A percentile compares a stretch with the other conserved stretches of the same genome.
Evolutionary conservation across 129 eudicot genomes (phyloP).

Genomic region (Artemisia argyi): DNA sequence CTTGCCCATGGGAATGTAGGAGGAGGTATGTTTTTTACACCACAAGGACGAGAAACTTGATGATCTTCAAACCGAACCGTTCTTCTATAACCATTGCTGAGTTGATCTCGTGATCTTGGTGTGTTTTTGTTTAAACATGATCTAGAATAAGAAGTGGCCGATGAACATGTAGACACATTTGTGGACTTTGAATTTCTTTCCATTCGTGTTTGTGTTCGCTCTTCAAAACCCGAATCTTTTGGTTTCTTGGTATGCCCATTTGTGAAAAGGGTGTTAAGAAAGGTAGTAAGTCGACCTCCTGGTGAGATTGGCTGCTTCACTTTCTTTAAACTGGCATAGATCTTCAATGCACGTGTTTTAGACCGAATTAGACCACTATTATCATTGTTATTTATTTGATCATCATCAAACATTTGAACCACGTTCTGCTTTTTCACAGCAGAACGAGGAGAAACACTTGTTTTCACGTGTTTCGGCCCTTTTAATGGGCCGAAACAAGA

Average conservation of each 20-base stretch:
- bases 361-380: conserved; percentile 41
- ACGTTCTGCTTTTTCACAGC: conserved; percentile 25
- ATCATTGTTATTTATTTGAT: conserved; percentile 17
- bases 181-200: conserved; percentile 35
- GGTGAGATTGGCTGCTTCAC: conserved; percentile 88
- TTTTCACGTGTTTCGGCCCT: conserved; percentile 48
- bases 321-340: conserved; percentile 66
- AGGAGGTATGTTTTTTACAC: conserved; percentile 25
- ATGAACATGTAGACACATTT: conserved; percentile 53
- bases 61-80: conserved; percentile 64
- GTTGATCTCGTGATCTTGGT: conserved; percentile 45
- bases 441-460: conserved; percentile 13
- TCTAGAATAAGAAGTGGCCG: conserved; percentile 67
- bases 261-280: conserved; percentile 55
- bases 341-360: conserved; percentile 52
- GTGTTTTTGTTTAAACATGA: conserved; percentile 68
- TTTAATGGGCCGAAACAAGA: conserved; percentile 45
- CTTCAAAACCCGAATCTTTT: conserved; percentile 27
- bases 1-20: conserved; percentile 15
- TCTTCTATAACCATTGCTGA: conserved; percentile 36
- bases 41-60: conserved; percentile 43
- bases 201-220: conserved; percentile 11
- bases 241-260: conserved; percentile 43
- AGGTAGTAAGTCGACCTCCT: conserved; percentile 57
- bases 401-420: conserved; percentile 28